Evolutionary conservation across 2,329 filamentous ascomycete genomes (phyloP), one percentile per base, ranked within the genome.

Genomic region (Dothideomycetes sp.): DNA sequence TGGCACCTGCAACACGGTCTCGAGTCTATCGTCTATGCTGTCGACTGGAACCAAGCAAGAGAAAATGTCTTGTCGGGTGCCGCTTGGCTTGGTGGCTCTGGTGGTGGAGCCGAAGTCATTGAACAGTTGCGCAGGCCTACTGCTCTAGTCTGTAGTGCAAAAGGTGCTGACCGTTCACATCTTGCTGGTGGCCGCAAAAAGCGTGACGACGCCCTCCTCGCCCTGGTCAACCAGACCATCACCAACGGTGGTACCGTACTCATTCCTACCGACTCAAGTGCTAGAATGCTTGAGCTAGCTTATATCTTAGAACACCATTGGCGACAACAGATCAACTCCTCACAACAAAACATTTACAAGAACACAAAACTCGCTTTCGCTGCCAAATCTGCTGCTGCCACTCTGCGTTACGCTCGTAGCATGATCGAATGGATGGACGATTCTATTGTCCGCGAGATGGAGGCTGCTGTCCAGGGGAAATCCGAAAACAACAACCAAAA

Each of bases 361-460:
- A 63, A 63, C 20, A 65, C 72, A 8, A 69, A 67, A 35, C 68
- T 95, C 1, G 95, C 87, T 56, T 69, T 98, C 30, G 89, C 88
- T 1, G 88, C 87, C 27, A 81, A 80, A 45, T 94, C 86, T 46
- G 83, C 85, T 48, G 81, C 84, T 44, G 88, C 86, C 47, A 94
- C 88, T 0, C 84, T 96, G 71, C 76, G 86, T 38, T 85, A 95
- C 50, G 84, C 89, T 18, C 76, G 88, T 50, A 95, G 89, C 59
- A 94, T 98, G 84, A 69, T 98, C 22, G 91, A 98, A 57, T 98
- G 91, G 91, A 96, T 98, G 88, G 88, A 96, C 56, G 88, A 95
- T 55, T 82, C 80, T 44, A 93, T 98, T 45, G 82, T 94, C 29
- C 80, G 87, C 41, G 89, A 96, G 48, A 64, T 59, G 47, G 64